Conservation (phyloP, 2,329 filamentous ascomycete genomes). For the Aspergillus latus region DNA sequence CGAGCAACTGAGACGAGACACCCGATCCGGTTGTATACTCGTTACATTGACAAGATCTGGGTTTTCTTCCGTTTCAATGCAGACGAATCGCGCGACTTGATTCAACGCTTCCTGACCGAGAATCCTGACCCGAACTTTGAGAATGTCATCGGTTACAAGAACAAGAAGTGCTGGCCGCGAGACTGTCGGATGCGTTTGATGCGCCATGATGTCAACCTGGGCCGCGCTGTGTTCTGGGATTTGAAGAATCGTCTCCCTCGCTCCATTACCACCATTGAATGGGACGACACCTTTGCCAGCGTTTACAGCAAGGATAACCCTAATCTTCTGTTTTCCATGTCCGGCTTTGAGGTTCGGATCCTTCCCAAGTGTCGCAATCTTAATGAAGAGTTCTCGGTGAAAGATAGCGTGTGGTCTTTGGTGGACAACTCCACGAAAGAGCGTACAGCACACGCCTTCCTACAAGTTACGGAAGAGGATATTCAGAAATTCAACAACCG, state of each 20-base stretch:
- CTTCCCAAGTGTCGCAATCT: conserved; percentile 91
- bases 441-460: conserved; percentile 92
- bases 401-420: conserved; percentile 97
- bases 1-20: conserved; percentile 88
- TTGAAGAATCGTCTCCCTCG: conserved; percentile 93
- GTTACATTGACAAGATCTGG: conserved; percentile 98
- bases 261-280: conserved; percentile 95
- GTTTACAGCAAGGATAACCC: conserved; percentile 98
- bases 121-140: conserved; percentile 99
- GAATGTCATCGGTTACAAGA: conserved; percentile 98
- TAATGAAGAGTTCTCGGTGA: conserved; percentile 94
- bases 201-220: conserved; percentile 97
- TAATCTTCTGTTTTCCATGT: conserved; percentile 96
- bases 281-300: conserved; percentile 97
- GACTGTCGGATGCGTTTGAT: conserved; percentile 97
- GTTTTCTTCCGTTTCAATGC: conserved; percentile 92
- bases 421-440: conserved; percentile 97
- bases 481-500: conserved; percentile 99
- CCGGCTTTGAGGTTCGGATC: conserved; percentile 94
- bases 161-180: conserved; percentile 99
- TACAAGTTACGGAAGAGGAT: conserved; percentile 96
- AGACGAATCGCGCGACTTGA: conserved; percentile 91
- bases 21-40: conserved; percentile 94
- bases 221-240: conserved; percentile 97
- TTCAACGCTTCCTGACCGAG: conserved; percentile 95